Evolutionary conservation across 164 flowering plant genomes (phyloP).

Genomic region (Litsea cubeba): DNA sequence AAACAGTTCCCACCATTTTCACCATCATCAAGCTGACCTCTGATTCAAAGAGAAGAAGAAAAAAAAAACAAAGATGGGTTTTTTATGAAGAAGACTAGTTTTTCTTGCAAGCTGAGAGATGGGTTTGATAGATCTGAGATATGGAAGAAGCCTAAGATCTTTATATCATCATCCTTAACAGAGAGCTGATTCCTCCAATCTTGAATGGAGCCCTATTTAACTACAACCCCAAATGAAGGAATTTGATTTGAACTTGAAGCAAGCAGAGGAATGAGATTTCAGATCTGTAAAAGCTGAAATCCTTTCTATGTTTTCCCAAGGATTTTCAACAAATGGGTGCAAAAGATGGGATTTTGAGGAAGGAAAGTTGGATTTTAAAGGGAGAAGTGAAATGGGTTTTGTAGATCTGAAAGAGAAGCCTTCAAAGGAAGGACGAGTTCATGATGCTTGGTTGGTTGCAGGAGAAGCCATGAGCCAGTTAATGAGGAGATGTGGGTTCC

Average conservation of each 20-base stretch:
- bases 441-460: background rate
- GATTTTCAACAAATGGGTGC: background rate
- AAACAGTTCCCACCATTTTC: conserved; percentile 6
- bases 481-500: background rate
- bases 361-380: background rate
- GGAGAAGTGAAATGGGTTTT: conserved; percentile 1
- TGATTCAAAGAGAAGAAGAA: background rate
- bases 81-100: background rate
- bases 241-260: background rate
- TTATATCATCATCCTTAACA: background rate
- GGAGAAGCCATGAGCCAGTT: background rate
- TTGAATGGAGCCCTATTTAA: background rate
- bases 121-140: background rate
- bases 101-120: background rate
- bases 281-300: background rate
- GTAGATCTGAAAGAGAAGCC: background rate
- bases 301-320: background rate
- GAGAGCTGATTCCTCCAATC: background rate
- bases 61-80: background rate
- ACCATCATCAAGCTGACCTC: conserved; percentile 1
- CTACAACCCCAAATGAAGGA: background rate
- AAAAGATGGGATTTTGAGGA: background rate
- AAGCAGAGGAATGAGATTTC: background rate
- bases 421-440: background rate
- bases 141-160: background rate